Conservation (phyloP, 208 protist species). For the Acanthamoeba divionensis region DNA sequence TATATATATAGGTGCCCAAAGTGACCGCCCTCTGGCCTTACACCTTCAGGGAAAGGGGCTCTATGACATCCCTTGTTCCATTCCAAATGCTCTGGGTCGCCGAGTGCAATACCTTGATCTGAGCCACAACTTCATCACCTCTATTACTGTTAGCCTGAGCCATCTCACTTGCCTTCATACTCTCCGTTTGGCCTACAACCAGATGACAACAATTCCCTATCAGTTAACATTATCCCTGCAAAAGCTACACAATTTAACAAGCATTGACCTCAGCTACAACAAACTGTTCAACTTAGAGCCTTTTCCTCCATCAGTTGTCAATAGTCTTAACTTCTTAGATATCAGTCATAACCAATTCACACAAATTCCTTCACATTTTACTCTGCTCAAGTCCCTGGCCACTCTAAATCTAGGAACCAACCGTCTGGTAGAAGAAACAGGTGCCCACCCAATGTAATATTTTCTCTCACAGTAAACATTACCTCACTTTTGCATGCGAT, state of each 20-base stretch:
- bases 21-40: background rate
- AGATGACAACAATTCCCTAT: background rate
- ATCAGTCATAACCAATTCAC: background rate
- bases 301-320: constrained; percentile 10
- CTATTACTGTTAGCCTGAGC: background rate
- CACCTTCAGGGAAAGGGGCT: background rate
- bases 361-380: background rate
- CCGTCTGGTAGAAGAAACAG: no score
- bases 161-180: background rate
- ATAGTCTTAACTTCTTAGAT: background rate
- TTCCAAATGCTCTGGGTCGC: background rate
- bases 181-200: constrained; percentile 6
- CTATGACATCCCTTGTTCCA: background rate
- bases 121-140: constrained; percentile 6
- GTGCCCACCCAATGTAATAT: no score
- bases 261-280: background rate
- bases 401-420: no score
- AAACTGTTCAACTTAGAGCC: background rate
- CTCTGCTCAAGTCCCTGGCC: background rate
- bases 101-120: constrained; percentile 28
- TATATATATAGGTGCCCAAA: background rate
- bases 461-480: no score
- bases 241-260: background rate
- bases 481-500: no score
- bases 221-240: background rate